Evolutionary conservation across 805 yeast species (phyloP).

Genomic region (Yamadazyma sp.): DNA sequence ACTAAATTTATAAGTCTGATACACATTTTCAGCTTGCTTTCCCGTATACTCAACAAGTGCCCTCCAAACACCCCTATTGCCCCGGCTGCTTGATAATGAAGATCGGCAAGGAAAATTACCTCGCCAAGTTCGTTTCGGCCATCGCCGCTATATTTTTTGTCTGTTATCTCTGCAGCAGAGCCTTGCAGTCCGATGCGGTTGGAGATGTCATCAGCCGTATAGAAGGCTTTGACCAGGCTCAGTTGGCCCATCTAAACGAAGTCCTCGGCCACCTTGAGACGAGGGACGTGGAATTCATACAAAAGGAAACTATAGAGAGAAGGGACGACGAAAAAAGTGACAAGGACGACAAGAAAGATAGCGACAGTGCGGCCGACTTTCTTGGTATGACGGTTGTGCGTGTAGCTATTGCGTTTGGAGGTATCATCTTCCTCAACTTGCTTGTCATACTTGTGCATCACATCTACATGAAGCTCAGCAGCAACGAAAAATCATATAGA

Average conservation of each 20-base stretch:
- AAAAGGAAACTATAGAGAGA: neutral
- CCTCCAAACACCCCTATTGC: too few species aligned
- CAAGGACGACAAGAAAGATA: slow-evolving; percentile 1
- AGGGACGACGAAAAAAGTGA: slow-evolving; percentile 6
- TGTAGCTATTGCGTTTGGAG: slow-evolving; percentile 35
- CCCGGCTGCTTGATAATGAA: too few species aligned
- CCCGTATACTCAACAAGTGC: too few species aligned
- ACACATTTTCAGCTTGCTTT: too few species aligned
- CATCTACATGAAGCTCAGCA: slow-evolving; percentile 28
- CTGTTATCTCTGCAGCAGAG: too few species aligned
- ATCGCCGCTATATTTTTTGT: neutral
- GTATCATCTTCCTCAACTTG: slow-evolving; percentile 34
- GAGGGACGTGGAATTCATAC: neutral
- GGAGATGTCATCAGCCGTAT: slow-evolving; percentile 2
- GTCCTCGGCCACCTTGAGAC: slow-evolving; percentile 1
- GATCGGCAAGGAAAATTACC: neutral
- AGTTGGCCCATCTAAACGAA: slow-evolving; percentile 1
- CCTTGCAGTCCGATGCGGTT: neutral
- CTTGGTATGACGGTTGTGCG: slow-evolving; percentile 26
- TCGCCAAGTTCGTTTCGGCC: slow-evolving; percentile 1
- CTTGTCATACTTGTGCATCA: slow-evolving; percentile 41
- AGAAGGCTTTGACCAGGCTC: slow-evolving; percentile 3
- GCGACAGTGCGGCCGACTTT: slow-evolving; percentile 4
- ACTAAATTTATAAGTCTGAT: too few species aligned
- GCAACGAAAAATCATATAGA: slow-evolving; percentile 30